These are phyloP conservation scores for Elongisporangium senticosum DNA, from an alignment of 352 stramenopile species.

Conservation along the genomic window DNA sequence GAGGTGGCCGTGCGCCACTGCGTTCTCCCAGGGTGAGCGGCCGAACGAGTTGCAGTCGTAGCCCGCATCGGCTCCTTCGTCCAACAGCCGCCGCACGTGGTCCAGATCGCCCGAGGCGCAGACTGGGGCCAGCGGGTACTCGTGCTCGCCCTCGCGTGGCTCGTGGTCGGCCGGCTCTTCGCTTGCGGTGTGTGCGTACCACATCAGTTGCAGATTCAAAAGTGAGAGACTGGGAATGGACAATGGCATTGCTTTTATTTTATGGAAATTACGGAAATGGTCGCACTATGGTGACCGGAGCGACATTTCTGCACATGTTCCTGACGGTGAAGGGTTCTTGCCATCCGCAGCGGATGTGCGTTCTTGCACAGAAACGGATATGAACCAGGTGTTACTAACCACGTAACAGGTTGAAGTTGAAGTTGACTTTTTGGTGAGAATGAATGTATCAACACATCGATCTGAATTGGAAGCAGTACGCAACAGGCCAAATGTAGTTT, in stretches of 20 bases:
- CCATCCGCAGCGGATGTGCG: not conserved
- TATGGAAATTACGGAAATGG: not conserved
- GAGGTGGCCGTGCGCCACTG: constrained; percentile 26
- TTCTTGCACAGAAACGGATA: not conserved
- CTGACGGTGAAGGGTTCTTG: not conserved
- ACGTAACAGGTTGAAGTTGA: not conserved
- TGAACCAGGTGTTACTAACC: not conserved
- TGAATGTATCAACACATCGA: not conserved
- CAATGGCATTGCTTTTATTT: not conserved
- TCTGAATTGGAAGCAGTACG: no score
- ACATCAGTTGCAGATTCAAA: not conserved
- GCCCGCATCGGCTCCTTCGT: constrained; percentile 8
- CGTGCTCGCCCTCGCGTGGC: not conserved
- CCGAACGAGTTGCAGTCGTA: constrained; percentile 22
- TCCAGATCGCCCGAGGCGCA: constrained; percentile 14
- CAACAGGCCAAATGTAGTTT: no score
- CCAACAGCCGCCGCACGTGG: constrained; percentile 9
- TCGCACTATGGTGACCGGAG: not conserved
- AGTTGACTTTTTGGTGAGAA: not conserved
- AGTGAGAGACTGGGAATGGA: not conserved
- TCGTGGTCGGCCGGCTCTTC: not conserved
- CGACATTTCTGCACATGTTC: not conserved
- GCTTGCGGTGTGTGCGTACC: not conserved
- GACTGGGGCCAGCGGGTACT: not conserved
- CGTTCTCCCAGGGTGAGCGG: constrained; percentile 26